These are phyloP conservation scores for Acorus calamus DNA, from an alignment of 106 monocot species.

Conservation along the genomic window DNA sequence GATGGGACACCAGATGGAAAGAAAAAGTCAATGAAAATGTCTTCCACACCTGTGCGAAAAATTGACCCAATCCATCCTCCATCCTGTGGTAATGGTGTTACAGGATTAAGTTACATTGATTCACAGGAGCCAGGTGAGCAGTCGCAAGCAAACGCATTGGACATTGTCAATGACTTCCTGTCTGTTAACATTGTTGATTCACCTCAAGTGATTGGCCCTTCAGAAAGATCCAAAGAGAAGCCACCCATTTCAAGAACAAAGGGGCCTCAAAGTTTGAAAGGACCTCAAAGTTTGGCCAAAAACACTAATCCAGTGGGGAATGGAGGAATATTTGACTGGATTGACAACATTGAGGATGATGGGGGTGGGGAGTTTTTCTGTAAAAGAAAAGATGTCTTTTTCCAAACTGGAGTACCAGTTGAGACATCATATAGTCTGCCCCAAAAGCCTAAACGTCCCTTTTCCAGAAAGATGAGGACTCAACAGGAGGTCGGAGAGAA, in stretches of 20 bases:
- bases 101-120: slow-evolving; percentile 54
- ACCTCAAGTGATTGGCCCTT: slow-evolving; percentile 33
- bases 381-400: slow-evolving; percentile 46
- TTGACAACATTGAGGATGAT: slow-evolving; percentile 77
- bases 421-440: slow-evolving; percentile 25
- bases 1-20: slow-evolving; percentile 16
- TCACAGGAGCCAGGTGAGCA: slow-evolving; percentile 79
- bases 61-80: slow-evolving; percentile 1
- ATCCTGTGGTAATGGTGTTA: slow-evolving; percentile 11
- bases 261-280: not conserved
- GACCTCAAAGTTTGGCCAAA: slow-evolving; percentile 28
- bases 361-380: slow-evolving; percentile 74
- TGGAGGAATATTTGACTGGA: slow-evolving; percentile 55
- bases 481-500: slow-evolving; percentile 1
- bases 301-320: slow-evolving; percentile 33
- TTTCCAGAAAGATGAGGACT: not conserved
- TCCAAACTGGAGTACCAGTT: slow-evolving; percentile 7
- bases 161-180: slow-evolving; percentile 64
- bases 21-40: slow-evolving; percentile 11
- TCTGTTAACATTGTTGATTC: slow-evolving; percentile 31
- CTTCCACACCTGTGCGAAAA: not conserved
- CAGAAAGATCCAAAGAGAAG: slow-evolving; percentile 12
- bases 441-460: slow-evolving; percentile 9
- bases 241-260: slow-evolving; percentile 28
- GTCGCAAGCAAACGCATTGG: slow-evolving; percentile 81